Evolutionary conservation across 805 yeast genomes (phyloP), one percentile per base, ranked within the genome.

Genomic region (Sugiyamaella chiloensis): DNA sequence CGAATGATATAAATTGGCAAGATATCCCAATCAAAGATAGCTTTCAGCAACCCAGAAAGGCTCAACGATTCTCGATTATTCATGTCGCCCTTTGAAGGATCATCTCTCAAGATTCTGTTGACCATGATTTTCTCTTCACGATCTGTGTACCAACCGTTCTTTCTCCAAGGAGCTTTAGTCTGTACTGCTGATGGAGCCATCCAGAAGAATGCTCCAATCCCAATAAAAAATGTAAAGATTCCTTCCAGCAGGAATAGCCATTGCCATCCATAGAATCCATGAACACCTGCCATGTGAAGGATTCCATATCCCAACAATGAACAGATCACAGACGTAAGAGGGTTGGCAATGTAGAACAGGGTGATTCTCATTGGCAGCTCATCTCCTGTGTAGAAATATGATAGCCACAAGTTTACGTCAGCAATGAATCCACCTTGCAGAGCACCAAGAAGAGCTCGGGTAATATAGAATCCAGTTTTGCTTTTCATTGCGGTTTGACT

Each of bases 221-320:
- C 86, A 50, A 81, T 68, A 2, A 60, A 4, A 6, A 80, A 59
- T 1, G 85, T 78, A 39, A 78, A 55, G 1, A 72, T 42, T 6
- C 87, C 86, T 59, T 82, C 86, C 44, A 81, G 64, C 21, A 81
- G 54, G 52, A 81, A 82, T 17, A 82, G 60, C 81, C 83, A 81
- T 46, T 75, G 67, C 86, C 87, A 81, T 17, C 83, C 81, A 14
- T 66, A 65, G 50, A 64, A 59, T 1, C 75, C 72, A 4, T 53
- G 52, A 1, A 58, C 49, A 12, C 76, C 79, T 23, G 76, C 65
- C 67, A 80, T 64, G 48, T 72, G 72, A 40, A 79, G 64, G 24
- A 81, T 59, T 2, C 79, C 86, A 55, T 67, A 76, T 0, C 76
- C 79, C 40, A 73, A 57, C 24, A 79, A 60, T 3, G 78, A 65